These are phyloP conservation scores for Diutina sp. DNA, from an alignment of 1,139 yeast species.

Conservation along the genomic window DNA sequence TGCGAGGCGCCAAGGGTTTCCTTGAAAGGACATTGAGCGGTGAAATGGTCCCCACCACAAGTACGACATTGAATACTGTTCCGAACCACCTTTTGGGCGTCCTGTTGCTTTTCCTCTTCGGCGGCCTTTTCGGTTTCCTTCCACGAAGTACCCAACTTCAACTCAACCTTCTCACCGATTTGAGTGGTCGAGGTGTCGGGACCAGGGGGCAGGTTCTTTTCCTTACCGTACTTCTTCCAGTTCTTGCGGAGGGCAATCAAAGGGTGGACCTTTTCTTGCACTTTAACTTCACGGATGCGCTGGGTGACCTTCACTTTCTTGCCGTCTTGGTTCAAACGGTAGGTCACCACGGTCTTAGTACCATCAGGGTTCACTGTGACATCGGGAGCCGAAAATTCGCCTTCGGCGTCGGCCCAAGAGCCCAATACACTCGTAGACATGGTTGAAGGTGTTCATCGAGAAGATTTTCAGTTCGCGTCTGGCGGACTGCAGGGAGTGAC, in stretches of 20 bases:
- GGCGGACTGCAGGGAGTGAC: background rate
- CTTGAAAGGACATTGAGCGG: constrained; percentile 92
- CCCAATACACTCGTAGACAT: constrained; percentile 19
- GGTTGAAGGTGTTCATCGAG: background rate
- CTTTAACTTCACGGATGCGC: constrained; percentile 62
- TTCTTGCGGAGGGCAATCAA: constrained; percentile 59
- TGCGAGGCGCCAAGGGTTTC: constrained; percentile 61
- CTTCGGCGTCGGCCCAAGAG: constrained; percentile 62
- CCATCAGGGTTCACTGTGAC: constrained; percentile 75
- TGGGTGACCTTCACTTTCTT: constrained; percentile 83
- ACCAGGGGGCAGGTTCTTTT: constrained; percentile 64
- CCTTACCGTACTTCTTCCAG: constrained; percentile 70
- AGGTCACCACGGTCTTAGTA: constrained; percentile 77
- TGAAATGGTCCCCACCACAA: constrained; percentile 86
- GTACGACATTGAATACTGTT: constrained; percentile 65
- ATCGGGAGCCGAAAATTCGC: constrained; percentile 53
- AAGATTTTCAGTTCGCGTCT: background rate
- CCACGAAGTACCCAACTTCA: constrained; percentile 62
- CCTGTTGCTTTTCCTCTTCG: constrained; percentile 39
- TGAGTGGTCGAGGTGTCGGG: constrained; percentile 86
- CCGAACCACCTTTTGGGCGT: constrained; percentile 32
- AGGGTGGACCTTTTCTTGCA: constrained; percentile 73
- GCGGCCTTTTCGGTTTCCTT: constrained; percentile 47
- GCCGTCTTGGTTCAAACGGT: constrained; percentile 64
- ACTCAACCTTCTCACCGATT: constrained; percentile 69